Percentiles rank a stretch among this genome's conserved stretches.
Evolutionary conservation across 78 protist genomes (phyloP).

Genomic region (Isochrysis galbana): DNA sequence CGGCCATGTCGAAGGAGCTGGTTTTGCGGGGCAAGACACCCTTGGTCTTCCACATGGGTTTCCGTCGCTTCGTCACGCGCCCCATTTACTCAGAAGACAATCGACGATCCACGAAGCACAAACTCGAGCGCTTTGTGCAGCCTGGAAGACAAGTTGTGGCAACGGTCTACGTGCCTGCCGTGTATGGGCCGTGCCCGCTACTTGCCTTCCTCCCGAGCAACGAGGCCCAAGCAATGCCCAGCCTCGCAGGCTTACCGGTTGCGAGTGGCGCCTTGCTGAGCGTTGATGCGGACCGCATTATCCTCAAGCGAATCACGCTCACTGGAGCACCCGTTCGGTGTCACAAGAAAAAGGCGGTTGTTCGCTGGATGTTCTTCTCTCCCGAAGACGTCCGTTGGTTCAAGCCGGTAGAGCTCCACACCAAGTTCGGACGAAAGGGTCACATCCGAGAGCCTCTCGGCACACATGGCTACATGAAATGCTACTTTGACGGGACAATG

Average conservation of each 20-base stretch:
- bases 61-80: slow-evolving; percentile 54
- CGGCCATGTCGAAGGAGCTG: background rate
- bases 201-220: slow-evolving; percentile 59
- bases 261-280: slow-evolving; percentile 73
- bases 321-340: slow-evolving; percentile 89
- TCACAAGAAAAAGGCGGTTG: slow-evolving; percentile 70
- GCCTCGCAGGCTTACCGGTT: slow-evolving; percentile 16
- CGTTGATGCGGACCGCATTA: slow-evolving; percentile 87
- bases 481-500: slow-evolving; percentile 82
- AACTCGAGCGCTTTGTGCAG: slow-evolving; percentile 75
- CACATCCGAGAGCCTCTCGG: slow-evolving; percentile 90
- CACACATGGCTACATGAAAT: slow-evolving; percentile 89
- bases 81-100: slow-evolving; percentile 77
- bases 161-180: slow-evolving; percentile 80
- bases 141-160: slow-evolving; percentile 63
- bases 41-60: slow-evolving; percentile 68
- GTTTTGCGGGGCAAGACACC: background rate
- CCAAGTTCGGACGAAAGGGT: slow-evolving; percentile 93
- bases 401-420: slow-evolving; percentile 94
- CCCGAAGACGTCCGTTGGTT: slow-evolving; percentile 95
- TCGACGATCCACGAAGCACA: slow-evolving; percentile 70
- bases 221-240: background rate
- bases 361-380: slow-evolving; percentile 92
- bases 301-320: slow-evolving; percentile 86
- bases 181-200: slow-evolving; percentile 73